phyloP scores from a whole-genome alignment of 441 rosid species.

The Eruca vesicaria region DNA sequence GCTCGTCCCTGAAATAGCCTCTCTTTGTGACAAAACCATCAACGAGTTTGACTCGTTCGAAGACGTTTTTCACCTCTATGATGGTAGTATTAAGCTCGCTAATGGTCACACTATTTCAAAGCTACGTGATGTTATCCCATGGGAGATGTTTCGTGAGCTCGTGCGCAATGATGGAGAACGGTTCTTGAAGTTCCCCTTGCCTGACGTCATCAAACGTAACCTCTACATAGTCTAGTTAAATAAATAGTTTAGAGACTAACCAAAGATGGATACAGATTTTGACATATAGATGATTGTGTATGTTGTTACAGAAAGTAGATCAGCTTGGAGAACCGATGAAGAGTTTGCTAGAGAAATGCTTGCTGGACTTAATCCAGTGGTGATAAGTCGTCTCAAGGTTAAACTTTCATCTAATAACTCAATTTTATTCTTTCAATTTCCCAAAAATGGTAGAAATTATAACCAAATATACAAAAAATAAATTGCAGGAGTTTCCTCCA shows the following conservation, averaged over 20 bases:
- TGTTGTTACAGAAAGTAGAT: constrained; percentile 48
- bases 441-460: background rate
- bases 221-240: background rate
- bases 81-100: constrained; percentile 56
- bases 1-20: constrained; percentile 57
- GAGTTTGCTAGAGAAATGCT: constrained; percentile 81
- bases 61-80: constrained; percentile 67
- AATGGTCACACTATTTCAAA: constrained; percentile 29
- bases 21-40: constrained; percentile 67
- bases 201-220: constrained; percentile 77
- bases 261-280: background rate
- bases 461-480: background rate
- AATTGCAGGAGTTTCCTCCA: constrained; percentile 75
- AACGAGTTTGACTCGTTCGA: constrained; percentile 81
- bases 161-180: constrained; percentile 66
- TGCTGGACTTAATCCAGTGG: constrained; percentile 70
- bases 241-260: background rate
- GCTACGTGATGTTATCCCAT: constrained; percentile 56
- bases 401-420: background rate
- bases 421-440: background rate
- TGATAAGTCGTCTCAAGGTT: constrained; percentile 67
- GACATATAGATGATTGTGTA: background rate
- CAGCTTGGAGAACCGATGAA: constrained; percentile 84
- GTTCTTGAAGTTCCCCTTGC: constrained; percentile 69
- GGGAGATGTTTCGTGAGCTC: constrained; percentile 79